Base-by-base conservation (phyloP, 208 protist species). In the Phytomonas sp. region DNA sequence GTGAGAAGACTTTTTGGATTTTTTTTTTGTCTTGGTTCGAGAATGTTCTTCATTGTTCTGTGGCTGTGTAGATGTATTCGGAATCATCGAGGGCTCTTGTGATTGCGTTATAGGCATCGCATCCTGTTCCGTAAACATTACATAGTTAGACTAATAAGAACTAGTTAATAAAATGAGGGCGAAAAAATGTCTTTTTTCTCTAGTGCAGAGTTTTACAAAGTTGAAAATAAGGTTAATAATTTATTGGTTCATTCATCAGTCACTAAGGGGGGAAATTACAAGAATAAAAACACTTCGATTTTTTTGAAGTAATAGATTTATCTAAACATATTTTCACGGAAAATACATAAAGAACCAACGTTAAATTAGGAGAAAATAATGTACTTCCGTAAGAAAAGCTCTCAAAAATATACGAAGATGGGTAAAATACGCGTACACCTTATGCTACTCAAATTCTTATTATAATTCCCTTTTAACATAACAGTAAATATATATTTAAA, bases 311-410 rank as follows among this genome's bases (percentile, higher is more conserved):
- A 56, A 56, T 16, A 1, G 19, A 26, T 19, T 56, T 23, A 1
- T 56, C 11, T 56, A 56, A 26, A 56, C 26, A 56, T 26, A 5
- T 23, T 52, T 4, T 42, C 4, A 42, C 4, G 36, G 52, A 80
- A 78, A 71, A 71, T 29, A 75, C 29, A 31, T 56, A 56, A 67
- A 74, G 61, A 59, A 69, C 45, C 69, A 75, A 72, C 12, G 60
- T 29, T 69, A 19, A 45, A 70, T 29, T 30, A 65, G 73, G 69
- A 74, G 3, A 32, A 79, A 72, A 63, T 67, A 11, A 37, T 34
- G 10, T 6, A 26, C 45, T 26, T 26, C 19, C 2, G 26, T 26
- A 56, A 56, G 26, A 56, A 56, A 56, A 37, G 3, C 34, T 37
- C 45, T 56, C 45, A 56, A 0, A 7, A 5, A 10, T 56, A 56